Base-by-base conservation (phyloP, 2,329 filamentous ascomycete genomes). In the Lachnellula hyalina region DNA sequence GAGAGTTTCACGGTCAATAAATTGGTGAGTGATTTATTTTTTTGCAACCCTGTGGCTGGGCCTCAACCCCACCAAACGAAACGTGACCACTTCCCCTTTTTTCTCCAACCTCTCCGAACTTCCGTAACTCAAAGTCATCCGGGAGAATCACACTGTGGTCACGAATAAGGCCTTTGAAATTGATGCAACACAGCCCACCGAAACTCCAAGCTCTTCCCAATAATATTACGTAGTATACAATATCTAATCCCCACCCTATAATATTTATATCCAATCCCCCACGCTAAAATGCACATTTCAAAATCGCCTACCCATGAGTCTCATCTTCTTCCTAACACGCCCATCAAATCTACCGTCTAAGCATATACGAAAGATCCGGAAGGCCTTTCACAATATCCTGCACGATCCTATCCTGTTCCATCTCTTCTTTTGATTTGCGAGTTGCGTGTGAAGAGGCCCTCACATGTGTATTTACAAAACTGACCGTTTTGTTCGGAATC, bases 361-460 rank as follows among this genome's bases (percentile, higher is more conserved):
- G 54, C 69, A 72, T 72, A 59, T 71, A 72, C 12, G 64, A 65
- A 15, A 72, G 56, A 57, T 72, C 64, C 1, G 70, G 70, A 11
- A 72, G 55, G 3, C 62, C 61, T 28, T 64, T 64, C 14, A 72
- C 55, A 9, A 72, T 64, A 34, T 55, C 57, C 25, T 61, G 63
- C 8, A 70, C 67, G 32, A 68, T 58, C 48, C 54, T 59, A 55
- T 70, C 68, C 46, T 71, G 67, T 21, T 69, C 68, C 17, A 62
- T 49, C 45, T 69, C 66, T 19, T 63, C 58, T 49, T 53, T 61
- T 4, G 61, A 56, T 53, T 64, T 67, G 12, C 59, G 55, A 17
- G 55, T 55, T 4, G 47, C 49, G 40, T 49, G 19, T 40, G 51
- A 23, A 23, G 59, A 25, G 9, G 41, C 28, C 15, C 47, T 49